phyloP scores from a whole-genome alignment of 371 early-diverging fungal genomes.

The Blyttiomyces sp. region DNA sequence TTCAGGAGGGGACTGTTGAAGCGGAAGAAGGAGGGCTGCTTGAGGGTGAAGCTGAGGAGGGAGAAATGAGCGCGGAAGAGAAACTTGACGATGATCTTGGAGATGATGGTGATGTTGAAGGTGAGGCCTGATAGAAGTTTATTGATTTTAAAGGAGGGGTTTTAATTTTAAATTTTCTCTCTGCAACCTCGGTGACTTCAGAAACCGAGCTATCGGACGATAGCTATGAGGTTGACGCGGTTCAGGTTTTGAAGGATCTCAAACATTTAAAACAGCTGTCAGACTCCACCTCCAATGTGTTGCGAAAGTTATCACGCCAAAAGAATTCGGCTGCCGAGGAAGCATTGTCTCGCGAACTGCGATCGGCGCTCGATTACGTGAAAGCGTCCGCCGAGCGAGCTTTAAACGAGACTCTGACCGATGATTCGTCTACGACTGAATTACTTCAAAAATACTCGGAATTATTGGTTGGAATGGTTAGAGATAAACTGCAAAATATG shows the following conservation, averaged over 20 bases:
- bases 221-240: background rate
- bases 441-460: slow-evolving; percentile 25
- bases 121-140: too few relatives aligned
- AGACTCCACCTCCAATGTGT: background rate
- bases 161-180: too few relatives aligned
- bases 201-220: too few relatives aligned
- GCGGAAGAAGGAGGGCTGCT: too few relatives aligned
- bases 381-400: slow-evolving; percentile 7
- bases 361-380: background rate
- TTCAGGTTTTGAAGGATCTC: slow-evolving; percentile 7
- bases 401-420: background rate
- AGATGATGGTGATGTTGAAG: too few relatives aligned
- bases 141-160: too few relatives aligned
- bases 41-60: too few relatives aligned
- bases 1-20: too few relatives aligned
- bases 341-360: background rate
- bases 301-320: background rate
- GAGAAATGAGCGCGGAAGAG: too few relatives aligned
- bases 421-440: background rate
- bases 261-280: background rate
- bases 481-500: slow-evolving; percentile 32
- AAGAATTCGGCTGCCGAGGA: background rate
- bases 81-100: too few relatives aligned
- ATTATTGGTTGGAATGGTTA: slow-evolving; percentile 30
- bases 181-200: too few relatives aligned